Evolutionary conservation across 2,329 filamentous ascomycete species (phyloP), one percentile per base, ranked within the genome.

Genomic region (Alternaria solani): DNA sequence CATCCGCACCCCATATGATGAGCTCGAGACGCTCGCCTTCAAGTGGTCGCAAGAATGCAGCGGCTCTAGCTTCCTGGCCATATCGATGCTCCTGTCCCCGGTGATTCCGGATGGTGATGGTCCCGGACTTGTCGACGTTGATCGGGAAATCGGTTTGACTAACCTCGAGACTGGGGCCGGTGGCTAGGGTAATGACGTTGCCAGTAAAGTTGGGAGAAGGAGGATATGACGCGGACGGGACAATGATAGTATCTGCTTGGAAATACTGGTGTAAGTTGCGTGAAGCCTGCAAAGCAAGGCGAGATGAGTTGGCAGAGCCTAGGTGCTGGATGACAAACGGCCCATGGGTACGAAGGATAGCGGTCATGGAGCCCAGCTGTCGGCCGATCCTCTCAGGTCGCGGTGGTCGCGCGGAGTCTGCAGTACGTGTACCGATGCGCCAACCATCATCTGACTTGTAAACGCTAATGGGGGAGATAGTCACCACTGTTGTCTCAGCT

Each of bases 241-340:
- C 52, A 49, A 87, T 80, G 7, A 76, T 65, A 2, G 82, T 77
- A 65, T 87, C 85, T 18, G 85, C 85, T 51, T 77, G 80, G 71
- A 85, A 86, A 67, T 88, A 88, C 67, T 88, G 86, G 61, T 84
- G 80, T 3, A 88, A 75, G 65, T 87, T 88, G 32, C 85, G 82
- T 26, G 85, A 85, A 41, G 86, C 80, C 63, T 88, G 85, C 5
- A 87, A 67, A 1, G 85, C 85, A 42, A 83, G 66, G 20, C 73
- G 65, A 11, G 67, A 70, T 7, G 71, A 73, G 14, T 75, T 61
- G n/a, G 65, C 41, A 14, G 68, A 57, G 20, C 68, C 77, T 55
- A 66, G 56, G 49, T 72, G 74, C 54, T 74, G 68, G 39, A 87
- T 83, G 2, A 74, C 71, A 57, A 87, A 83, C 2, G 71, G 66